Base-by-base conservation (phyloP, 2,329 filamentous ascomycete species). In the Xylariomycetidae sp. region DNA sequence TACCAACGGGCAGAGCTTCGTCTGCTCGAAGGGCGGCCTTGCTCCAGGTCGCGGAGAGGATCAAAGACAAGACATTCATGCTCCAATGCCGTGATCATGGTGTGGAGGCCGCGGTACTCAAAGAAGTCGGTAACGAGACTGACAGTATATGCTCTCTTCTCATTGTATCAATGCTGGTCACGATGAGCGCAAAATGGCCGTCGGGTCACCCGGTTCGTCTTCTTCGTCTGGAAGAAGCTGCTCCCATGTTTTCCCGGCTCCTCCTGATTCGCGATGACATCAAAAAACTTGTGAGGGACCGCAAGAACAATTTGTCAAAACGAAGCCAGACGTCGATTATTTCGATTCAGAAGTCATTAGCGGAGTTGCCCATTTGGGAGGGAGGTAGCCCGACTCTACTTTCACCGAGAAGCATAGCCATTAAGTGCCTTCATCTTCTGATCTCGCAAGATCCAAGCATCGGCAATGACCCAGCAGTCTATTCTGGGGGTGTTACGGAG, bases 11-110 rank as follows among this genome's bases (percentile, higher is more conserved):
- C 11, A 63, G 66, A 22, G 55, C 68, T 6, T 63, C 64, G 4
- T 75, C 74, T 1, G 63, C 74, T 49, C 64, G 79, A 42, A 66
- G 78, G 33, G 70, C 71, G 33, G 76, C 75, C 2, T 58, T 83
- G 26, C 58, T 82, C 4, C 78, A 83, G 42, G 55, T 83, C 26
- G 71, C 71, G 2, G 66, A 70, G 27, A 79, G 77, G 47, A 64
- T 82, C 26, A 70, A 72, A 30, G 66, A 81, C 31, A 79, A 80
- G 48, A 67, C 66, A 1, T 88, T 85, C 47, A 65, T 77, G 17
- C 67, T 70, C 13, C 80, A 85, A 41, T 88, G 95, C 48, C 71
- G 84, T 14, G 81, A 88, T 41, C 81, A 87, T 45, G 77, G 79
- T 6, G 77, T 84, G 36, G 84, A 87, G 41, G 72, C 79, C 34